phyloP scores from a whole-genome alignment of 306 rosid genomes.

The Myrica gale region DNA sequence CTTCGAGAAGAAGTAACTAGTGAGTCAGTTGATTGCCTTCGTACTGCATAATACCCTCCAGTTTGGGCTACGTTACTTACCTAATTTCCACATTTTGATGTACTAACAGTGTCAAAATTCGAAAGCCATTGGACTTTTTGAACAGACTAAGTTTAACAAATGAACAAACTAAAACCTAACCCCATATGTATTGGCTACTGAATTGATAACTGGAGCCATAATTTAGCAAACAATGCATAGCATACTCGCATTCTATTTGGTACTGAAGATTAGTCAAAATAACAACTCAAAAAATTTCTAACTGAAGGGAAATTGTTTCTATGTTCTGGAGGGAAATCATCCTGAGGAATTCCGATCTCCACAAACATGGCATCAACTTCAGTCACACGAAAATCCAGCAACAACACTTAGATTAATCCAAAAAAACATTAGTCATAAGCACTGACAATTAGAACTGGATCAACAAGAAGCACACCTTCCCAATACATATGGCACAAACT shows the following conservation, averaged over 20 bases:
- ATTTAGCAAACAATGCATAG: neutral
- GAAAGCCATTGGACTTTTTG: neutral
- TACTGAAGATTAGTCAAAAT: neutral
- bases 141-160: neutral
- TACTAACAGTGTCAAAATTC: neutral
- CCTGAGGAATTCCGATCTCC: neutral
- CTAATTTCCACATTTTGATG: neutral
- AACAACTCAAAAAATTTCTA: neutral
- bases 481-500: constrained; percentile 86
- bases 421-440: constrained; percentile 1
- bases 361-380: neutral
- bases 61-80: neutral
- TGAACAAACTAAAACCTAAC: neutral
- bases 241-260: neutral
- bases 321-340: constrained; percentile 1
- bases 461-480: constrained; percentile 65
- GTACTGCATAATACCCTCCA: neutral
- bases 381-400: neutral
- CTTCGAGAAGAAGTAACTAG: neutral
- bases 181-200: neutral
- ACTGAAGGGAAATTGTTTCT: neutral
- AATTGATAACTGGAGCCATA: neutral
- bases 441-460: neutral
- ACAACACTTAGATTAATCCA: neutral
- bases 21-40: neutral